Conservation (phyloP, 345 rosid genomes). For the Citrus hindsii region DNA sequence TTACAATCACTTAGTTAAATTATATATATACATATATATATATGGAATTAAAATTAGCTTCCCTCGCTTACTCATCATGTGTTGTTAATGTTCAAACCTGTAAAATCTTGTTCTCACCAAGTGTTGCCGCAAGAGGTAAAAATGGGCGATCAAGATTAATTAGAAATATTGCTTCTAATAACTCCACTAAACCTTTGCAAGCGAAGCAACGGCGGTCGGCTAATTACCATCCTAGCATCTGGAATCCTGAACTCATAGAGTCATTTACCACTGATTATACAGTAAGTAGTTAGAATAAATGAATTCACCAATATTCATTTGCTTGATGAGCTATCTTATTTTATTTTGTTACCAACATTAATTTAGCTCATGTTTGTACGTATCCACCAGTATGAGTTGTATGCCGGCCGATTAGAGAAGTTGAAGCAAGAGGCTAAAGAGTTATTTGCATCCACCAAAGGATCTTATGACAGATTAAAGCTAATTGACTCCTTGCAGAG, state of each 20-base stretch:
- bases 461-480: neutral
- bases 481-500: constrained; percentile 13
- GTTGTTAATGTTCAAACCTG: too few relatives aligned
- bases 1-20: too few relatives aligned
- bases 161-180: neutral
- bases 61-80: too few relatives aligned
- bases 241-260: constrained; percentile 11
- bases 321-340: neutral
- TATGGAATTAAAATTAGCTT: too few relatives aligned
- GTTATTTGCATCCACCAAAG: neutral
- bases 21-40: too few relatives aligned
- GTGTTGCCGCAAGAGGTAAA: too few relatives aligned
- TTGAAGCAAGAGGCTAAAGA: constrained; percentile 7
- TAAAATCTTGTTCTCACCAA: too few relatives aligned
- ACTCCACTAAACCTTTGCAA: neutral
- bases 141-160: too few relatives aligned
- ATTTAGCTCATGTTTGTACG: too few relatives aligned
- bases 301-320: too few relatives aligned
- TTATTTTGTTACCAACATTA: neutral
- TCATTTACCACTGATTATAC: neutral
- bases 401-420: neutral
- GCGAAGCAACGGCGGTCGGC: neutral
- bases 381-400: constrained; percentile 7
- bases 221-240: constrained; percentile 13
- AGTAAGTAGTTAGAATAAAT: neutral